phyloP scores from a whole-genome alignment of 495 filamentous ascomycete genomes.

The Tricharina praecox region DNA sequence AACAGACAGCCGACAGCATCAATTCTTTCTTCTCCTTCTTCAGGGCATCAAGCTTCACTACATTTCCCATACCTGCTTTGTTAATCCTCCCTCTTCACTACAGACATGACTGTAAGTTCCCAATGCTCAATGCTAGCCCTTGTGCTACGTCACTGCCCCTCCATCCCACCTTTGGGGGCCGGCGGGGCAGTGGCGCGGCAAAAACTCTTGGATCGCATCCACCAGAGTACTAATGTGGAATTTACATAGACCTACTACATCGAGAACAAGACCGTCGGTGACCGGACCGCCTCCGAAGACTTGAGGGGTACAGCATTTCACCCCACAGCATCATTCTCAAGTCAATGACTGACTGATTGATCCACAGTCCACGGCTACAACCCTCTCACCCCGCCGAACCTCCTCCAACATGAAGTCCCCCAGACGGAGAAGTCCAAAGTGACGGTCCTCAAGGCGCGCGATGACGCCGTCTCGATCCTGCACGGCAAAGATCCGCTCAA shows the following conservation, averaged over 20 bases:
- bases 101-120: too few species aligned
- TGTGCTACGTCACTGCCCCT: too few species aligned
- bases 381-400: slow-evolving; percentile 78
- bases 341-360: slow-evolving; percentile 2
- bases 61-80: too few species aligned
- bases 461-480: slow-evolving; percentile 65
- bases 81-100: too few species aligned
- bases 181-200: too few species aligned
- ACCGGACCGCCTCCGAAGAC: slow-evolving; percentile 64
- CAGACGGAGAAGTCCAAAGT: slow-evolving; percentile 59
- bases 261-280: slow-evolving; percentile 76
- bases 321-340: neutral
- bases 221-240: neutral
- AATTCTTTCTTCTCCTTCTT: too few species aligned
- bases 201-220: neutral
- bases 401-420: slow-evolving; percentile 87
- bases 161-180: too few species aligned
- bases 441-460: slow-evolving; percentile 65
- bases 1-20: too few species aligned
- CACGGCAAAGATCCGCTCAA: slow-evolving; percentile 58
- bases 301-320: slow-evolving; percentile 52
- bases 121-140: too few species aligned
- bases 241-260: slow-evolving; percentile 54
- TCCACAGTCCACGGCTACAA: slow-evolving; percentile 69
- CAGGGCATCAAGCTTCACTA: too few species aligned